Conservation (phyloP, 2,329 filamentous ascomycete genomes). For the Xylariaceae sp. region DNA sequence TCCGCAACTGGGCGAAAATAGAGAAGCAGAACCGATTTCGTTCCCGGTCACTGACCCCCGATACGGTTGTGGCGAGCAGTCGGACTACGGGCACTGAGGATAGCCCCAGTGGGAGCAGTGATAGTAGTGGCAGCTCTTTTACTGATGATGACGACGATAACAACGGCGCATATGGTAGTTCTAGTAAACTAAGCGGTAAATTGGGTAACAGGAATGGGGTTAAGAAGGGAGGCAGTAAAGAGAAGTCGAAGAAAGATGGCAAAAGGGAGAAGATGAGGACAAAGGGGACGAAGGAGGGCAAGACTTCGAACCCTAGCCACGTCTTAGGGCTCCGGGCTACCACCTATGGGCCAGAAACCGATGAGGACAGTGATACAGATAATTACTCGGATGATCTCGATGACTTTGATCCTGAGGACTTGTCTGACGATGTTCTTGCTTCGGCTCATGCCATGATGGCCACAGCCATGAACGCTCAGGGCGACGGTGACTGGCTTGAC, state of each 20-base stretch:
- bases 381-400: conserved; percentile 2
- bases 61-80: not conserved
- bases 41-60: conserved; percentile 5
- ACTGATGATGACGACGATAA: not conserved
- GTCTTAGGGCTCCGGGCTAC: conserved; percentile 1
- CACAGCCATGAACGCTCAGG: not conserved
- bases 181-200: no score
- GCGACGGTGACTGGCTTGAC: conserved; percentile 4
- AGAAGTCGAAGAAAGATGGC: no score
- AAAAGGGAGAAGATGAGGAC: no score
- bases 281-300: no score
- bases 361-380: not conserved
- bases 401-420: conserved; percentile 12
- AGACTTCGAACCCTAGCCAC: no score
- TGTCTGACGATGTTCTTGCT: conserved; percentile 14
- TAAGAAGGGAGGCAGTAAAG: no score
- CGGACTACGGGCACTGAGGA: conserved; percentile 10
- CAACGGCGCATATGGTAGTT: no score
- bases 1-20: conserved; percentile 25
- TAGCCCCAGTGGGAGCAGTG: conserved; percentile 4
- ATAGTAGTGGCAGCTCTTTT: conserved; percentile 1
- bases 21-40: conserved; percentile 5
- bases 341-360: not conserved
- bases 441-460: conserved; percentile 11
- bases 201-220: no score